Evolutionary conservation across 2,329 filamentous ascomycete species (phyloP).

Genomic region (Leptosphaerulina australis): DNA sequence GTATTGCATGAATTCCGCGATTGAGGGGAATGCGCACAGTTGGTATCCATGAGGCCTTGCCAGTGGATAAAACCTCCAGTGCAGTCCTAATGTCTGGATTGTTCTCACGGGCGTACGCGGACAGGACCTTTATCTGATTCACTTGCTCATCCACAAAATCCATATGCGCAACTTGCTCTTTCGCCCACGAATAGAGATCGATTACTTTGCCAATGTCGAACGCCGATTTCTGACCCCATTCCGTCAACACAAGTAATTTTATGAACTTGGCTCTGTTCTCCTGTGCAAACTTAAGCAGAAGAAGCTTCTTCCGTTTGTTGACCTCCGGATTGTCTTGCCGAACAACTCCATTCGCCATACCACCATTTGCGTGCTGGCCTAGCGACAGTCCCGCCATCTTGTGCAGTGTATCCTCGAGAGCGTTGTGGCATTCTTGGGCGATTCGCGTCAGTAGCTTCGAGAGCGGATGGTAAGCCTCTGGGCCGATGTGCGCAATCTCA

Average conservation of each 20-base stretch:
- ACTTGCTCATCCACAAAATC: constrained; percentile 64
- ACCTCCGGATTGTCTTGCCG: constrained; percentile 35
- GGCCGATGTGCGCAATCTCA: constrained; percentile 70
- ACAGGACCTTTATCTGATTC: constrained; percentile 71
- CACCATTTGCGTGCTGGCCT: constrained; percentile 58
- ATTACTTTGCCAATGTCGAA: constrained; percentile 84
- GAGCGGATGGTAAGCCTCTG: constrained; percentile 74
- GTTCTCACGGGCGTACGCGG: constrained; percentile 75
- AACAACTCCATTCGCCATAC: constrained; percentile 48
- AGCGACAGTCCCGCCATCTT: constrained; percentile 73
- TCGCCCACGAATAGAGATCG: constrained; percentile 78
- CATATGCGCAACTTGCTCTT: constrained; percentile 39
- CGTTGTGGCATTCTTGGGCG: constrained; percentile 82
- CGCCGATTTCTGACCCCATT: constrained; percentile 74
- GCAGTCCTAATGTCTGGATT: constrained; percentile 92
- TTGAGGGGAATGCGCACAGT: constrained; percentile 61
- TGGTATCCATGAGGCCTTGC: constrained; percentile 77
- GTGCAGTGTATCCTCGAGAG: constrained; percentile 71
- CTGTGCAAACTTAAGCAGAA: constrained; percentile 77
- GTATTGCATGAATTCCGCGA: background rate
- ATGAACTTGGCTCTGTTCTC: constrained; percentile 85
- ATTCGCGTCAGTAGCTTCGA: constrained; percentile 76
- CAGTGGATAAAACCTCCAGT: constrained; percentile 80
- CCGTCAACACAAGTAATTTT: constrained; percentile 86
- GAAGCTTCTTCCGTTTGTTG: constrained; percentile 68